A percentile compares a stretch with the other conserved stretches of the same genome.
Conservation (phyloP, 2,329 filamentous ascomycete genomes). For the Monosporascus ibericus region DNA sequence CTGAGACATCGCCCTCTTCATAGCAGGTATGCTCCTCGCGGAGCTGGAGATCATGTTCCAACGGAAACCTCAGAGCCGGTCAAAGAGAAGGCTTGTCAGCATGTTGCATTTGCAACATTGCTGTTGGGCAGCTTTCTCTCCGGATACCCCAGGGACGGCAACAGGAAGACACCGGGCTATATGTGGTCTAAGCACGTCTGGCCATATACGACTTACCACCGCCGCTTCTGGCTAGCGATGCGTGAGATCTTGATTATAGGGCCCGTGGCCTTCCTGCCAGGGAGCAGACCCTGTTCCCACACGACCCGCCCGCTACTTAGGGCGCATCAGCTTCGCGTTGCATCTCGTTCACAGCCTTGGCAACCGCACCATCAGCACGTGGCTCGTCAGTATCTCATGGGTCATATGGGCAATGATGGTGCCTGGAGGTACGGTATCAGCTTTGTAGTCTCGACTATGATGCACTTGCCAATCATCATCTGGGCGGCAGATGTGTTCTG, state of each 20-base stretch:
- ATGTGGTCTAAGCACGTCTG: conserved; percentile 23
- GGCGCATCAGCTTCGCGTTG: conserved; percentile 49
- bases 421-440: conserved; percentile 20
- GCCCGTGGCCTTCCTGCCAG: conserved; percentile 20
- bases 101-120: conserved; percentile 12
- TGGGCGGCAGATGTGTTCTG: conserved; percentile 49
- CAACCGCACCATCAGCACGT: conserved; percentile 21
- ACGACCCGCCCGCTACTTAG: conserved; percentile 46
- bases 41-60: conserved; percentile 18
- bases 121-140: conserved; percentile 20
- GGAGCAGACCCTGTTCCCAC: conserved; percentile 18
- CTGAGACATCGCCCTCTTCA: conserved; percentile 24
- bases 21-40: conserved; percentile 22
- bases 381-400: conserved; percentile 22
- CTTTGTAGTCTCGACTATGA: conserved; percentile 15
- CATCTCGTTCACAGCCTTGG: conserved; percentile 51
- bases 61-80: conserved; percentile 15
- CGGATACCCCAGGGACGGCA: conserved; percentile 23
- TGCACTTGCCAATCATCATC: conserved; percentile 30
- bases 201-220: conserved; percentile 23
- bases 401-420: conserved; percentile 25
- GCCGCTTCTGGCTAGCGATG: conserved; percentile 23
- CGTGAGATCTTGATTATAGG: conserved; percentile 31
- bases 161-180: conserved; percentile 19
- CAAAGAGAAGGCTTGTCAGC: conserved; percentile 13